Base-by-base conservation (phyloP, 768 basidiomycete genomes). In the Leucosporidium scottii region DNA sequence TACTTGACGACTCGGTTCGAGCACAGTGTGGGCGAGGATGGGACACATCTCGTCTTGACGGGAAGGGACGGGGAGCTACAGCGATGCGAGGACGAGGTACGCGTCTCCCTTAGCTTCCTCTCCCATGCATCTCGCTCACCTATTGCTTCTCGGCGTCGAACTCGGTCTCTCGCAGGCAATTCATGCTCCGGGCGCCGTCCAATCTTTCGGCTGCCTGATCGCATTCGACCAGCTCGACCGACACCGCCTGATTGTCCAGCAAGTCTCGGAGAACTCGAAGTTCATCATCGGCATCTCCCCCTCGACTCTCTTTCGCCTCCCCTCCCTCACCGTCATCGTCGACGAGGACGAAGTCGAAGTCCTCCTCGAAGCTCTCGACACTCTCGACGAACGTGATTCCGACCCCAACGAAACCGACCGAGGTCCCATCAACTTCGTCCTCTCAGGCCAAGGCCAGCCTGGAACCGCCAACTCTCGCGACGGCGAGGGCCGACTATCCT, bases 201-300 rank as follows among this genome's bases (percentile, higher is more conserved):
- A 92, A 79, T 86, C 85, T 0, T 92, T 87, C 74, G 90, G 89
- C 25, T 86, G 91, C 0, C 81, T 91, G 4, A 83, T 91, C 60
- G 87, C 83, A 1, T 78, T 90, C 1, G 85, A 87, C 68, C 84
- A 88, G 71, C 76, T 82, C n/a, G 80, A 82, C 13, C 84, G 86
- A 28, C 84, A 81, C 0, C 78, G 80, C 4, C 78, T 90, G 18
- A 71, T 82, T 10, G 88, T 91, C 48, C 82, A 85, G 20, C 90
- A 91, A 74, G 88, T 89, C 0, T 91, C 89, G 30, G 90, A 90
- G 88, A 91, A 92, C 72, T 83, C 86, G 1, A 83, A 83, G 3
- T 84, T 88, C 69, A 76, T 91, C n/a, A 81, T 92, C 17, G 89
- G 89, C 1, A 81, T 90, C 5, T 84, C 87, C 0, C 87, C 89